A percentile compares a stretch with the other conserved stretches of the same genome.
These are phyloP conservation scores for Letharia columbiana DNA, from an alignment of 495 filamentous ascomycete species.

Conservation along the genomic window DNA sequence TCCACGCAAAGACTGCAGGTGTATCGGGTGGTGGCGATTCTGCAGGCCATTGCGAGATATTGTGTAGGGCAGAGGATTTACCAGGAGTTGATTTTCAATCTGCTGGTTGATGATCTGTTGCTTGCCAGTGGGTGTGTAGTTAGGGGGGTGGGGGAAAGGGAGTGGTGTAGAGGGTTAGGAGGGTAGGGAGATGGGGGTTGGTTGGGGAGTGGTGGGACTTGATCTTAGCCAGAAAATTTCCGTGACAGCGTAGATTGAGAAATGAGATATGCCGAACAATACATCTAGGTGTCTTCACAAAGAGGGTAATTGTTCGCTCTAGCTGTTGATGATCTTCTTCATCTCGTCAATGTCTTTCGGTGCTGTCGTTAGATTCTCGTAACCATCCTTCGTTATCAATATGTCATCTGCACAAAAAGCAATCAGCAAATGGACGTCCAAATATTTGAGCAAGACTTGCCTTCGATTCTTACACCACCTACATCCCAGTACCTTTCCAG, in stretches of 20 bases:
- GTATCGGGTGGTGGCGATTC: neutral
- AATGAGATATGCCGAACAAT: neutral
- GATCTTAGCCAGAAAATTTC: neutral
- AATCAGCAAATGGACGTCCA: neutral
- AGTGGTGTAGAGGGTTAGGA: neutral
- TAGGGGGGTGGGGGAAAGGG: neutral
- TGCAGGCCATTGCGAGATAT: neutral
- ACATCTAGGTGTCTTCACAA: neutral
- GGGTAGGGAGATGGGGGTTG: neutral
- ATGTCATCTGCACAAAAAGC: conserved; percentile 53
- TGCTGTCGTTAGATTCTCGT: conserved; percentile 76
- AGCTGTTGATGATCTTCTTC: conserved; percentile 43
- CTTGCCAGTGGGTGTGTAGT: neutral
- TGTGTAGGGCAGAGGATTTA: neutral
- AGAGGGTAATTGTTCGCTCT: neutral
- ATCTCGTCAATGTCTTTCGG: conserved; percentile 68
- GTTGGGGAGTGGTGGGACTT: neutral
- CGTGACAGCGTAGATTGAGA: neutral
- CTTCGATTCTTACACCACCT: conserved; percentile 83
- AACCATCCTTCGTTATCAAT: conserved; percentile 65
- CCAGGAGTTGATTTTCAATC: neutral
- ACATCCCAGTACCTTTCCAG: conserved; percentile 65
- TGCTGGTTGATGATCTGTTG: neutral
- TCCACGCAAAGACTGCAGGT: neutral
- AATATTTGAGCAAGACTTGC: conserved; percentile 2